phyloP scores from a whole-genome alignment of 169 alveolate genomes.

The Pseudocohnilembus persalinus region DNA sequence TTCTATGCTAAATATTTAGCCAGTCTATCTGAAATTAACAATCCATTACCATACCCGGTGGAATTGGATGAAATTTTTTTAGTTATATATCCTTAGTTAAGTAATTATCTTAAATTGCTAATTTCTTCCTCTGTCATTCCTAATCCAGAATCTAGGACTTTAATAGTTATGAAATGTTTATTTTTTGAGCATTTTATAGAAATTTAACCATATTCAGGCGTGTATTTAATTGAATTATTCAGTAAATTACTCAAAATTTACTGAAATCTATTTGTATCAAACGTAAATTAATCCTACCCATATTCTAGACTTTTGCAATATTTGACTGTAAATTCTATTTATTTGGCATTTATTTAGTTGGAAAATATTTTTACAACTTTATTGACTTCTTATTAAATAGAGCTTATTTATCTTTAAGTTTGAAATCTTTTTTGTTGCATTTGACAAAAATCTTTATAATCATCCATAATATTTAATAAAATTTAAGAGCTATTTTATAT shows the following conservation, averaged over 20 bases:
- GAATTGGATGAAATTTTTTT: not conserved
- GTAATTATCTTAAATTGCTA: not conserved
- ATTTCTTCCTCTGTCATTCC: not conserved
- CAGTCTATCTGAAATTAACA: not conserved
- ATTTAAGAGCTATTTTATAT: not conserved
- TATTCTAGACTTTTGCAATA: not conserved
- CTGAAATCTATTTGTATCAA: not conserved
- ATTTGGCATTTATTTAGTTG: not conserved
- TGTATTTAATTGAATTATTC: not conserved
- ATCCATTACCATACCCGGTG: not conserved
- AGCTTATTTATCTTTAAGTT: not conserved
- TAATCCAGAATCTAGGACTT: not conserved
- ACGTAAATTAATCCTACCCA: not conserved
- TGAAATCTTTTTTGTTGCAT: no score
- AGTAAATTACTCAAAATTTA: not conserved
- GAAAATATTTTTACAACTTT: no score
- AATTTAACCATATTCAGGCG: not conserved
- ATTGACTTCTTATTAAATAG: not conserved
- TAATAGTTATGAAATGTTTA: not conserved
- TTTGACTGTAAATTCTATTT: not conserved
- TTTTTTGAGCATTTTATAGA: not conserved
- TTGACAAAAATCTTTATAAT: not conserved
- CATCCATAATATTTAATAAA: not conserved
- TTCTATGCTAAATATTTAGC: not conserved
- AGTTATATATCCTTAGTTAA: not conserved